Percentiles rank a stretch among this genome's conserved stretches.
Conservation (phyloP, 192 early-diverging fungal species). For the Thoreauomyces humboldtii region DNA sequence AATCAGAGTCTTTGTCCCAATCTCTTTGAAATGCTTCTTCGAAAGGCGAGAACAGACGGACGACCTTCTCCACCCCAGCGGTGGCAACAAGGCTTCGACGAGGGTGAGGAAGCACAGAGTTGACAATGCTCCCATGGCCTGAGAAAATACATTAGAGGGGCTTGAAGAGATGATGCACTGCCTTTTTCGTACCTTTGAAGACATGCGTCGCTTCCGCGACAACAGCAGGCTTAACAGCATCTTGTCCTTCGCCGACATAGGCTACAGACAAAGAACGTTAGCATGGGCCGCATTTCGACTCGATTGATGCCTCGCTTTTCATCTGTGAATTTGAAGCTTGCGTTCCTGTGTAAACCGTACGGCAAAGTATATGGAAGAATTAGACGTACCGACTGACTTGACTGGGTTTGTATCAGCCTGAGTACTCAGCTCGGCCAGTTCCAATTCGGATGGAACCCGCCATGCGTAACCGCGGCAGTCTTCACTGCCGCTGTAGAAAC, state of each 20-base stretch:
- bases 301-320: too few species aligned
- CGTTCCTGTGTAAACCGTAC: neutral
- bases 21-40: too few species aligned
- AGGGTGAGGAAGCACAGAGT: slow-evolving; percentile 7
- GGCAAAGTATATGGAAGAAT: too few species aligned
- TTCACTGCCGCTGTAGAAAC: slow-evolving; percentile 16
- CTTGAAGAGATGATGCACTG: neutral
- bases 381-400: too few species aligned
- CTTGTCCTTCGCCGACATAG: too few species aligned
- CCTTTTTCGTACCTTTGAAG: slow-evolving; percentile 11
- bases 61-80: slow-evolving; percentile 16
- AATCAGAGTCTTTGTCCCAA: too few species aligned
- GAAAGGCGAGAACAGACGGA: slow-evolving; percentile 18
- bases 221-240: too few species aligned
- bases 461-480: slow-evolving; percentile 21
- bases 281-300: neutral
- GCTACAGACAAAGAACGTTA: too few species aligned
- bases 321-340: neutral
- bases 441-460: slow-evolving; percentile 1
- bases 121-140: slow-evolving; percentile 24
- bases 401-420: too few species aligned
- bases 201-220: neutral
- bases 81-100: slow-evolving; percentile 1
- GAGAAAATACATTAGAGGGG: neutral
- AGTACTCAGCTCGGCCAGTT: neutral